Conservation (phyloP, 257 asterid species). For the Gentiana macrophylla region DNA sequence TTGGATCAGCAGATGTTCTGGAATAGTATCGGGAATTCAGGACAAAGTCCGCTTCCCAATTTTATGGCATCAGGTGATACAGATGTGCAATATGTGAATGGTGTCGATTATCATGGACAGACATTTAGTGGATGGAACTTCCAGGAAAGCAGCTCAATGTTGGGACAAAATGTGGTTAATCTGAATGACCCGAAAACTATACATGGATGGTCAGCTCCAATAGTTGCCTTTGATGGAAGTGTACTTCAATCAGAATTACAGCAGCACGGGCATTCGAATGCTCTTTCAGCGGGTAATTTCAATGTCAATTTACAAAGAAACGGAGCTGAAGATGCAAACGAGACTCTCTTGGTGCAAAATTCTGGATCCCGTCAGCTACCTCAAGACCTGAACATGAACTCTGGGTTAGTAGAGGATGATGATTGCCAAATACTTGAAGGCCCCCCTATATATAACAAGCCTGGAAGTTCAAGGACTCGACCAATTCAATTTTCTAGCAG, state of each 20-base stretch:
- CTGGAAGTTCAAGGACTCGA: constrained; percentile 30
- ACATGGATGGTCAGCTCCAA: constrained; percentile 28
- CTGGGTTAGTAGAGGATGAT: constrained; percentile 29
- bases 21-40: constrained; percentile 44
- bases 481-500: constrained; percentile 25
- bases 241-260: constrained; percentile 18
- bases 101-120: constrained; percentile 29
- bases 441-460: constrained; percentile 20
- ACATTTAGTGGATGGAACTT: constrained; percentile 40
- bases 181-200: constrained; percentile 36
- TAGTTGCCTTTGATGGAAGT: constrained; percentile 19
- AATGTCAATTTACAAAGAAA: background rate
- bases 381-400: constrained; percentile 39
- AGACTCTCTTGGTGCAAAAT: constrained; percentile 21
- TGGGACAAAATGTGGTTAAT: constrained; percentile 24
- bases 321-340: constrained; percentile 18
- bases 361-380: constrained; percentile 25
- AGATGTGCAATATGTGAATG: constrained; percentile 25
- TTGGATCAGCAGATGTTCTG: constrained; percentile 61
- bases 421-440: constrained; percentile 52
- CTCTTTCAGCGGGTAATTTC: no score
- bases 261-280: constrained; percentile 19
- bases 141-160: constrained; percentile 59
- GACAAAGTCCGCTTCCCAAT: constrained; percentile 37
- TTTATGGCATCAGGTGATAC: constrained; percentile 37